Base-by-base conservation (phyloP, 2,329 filamentous ascomycete genomes). In the Diaporthe longicolla region DNA sequence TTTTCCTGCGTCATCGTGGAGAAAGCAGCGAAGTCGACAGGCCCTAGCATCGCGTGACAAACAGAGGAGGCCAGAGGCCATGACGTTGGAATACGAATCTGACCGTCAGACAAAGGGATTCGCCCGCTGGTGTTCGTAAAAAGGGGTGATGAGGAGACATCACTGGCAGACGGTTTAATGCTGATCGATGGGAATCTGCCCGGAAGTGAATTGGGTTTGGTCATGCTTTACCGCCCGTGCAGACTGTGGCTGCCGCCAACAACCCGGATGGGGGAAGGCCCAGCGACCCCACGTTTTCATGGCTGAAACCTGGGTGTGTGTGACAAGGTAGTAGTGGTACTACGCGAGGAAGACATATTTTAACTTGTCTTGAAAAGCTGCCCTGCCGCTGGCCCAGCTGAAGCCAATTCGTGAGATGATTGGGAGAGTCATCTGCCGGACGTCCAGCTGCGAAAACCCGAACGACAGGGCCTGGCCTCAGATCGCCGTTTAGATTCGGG, bases 241-340 rank as follows among this genome's bases (percentile, higher is more conserved):
- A 63, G 59, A 19, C 37, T 32, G 10, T 26, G 32, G n/a, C 48
- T 1, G 26, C 48, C 48, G 32, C 63, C 63, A 68, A 40, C 48
- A 21, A 7, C 32, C 48, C 29, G 48, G 63, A 32, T 40, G 32
- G 13, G 63, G 63, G 40, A 68, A 68, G 35, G 63, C 9, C 48
- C n/a, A 68, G 63, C 63, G 54, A 68, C 63, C 63, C 63, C 63
- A 68, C 48, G 63, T 68, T 68, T 68, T 40, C 48, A 37, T 54
- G 32, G 45, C 29, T 68, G 63, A 54, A 68, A 68, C 63, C 48
- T 52, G 45, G 29, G 32, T 54, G 48, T 66, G 63, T 68, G 48
- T 40, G 45, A 68, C 48, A 19, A 52, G 48, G 63, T 68, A 15
- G 63, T 68, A 68, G 32, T 35, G 63, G 32, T 68, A 54, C 48